Evolutionary conservation across 129 eudicot species (phyloP).

Genomic region (Escallonia rubra): DNA sequence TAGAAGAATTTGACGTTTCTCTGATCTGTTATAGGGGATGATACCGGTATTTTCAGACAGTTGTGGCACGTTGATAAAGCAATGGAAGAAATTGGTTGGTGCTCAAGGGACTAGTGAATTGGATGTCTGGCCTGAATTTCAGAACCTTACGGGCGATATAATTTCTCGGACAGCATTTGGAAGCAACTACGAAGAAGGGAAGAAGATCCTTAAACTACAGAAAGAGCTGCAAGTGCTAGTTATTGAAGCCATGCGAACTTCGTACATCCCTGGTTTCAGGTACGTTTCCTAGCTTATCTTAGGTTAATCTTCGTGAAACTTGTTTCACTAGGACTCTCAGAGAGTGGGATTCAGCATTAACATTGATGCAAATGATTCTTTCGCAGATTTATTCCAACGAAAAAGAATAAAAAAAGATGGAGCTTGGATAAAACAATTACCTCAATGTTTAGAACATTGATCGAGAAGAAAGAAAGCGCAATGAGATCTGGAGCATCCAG

Average conservation of each 20-base stretch:
- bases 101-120: constrained; percentile 27
- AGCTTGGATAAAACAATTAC: constrained; percentile 33
- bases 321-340: background rate
- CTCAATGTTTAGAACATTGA: constrained; percentile 32
- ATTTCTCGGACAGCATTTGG: constrained; percentile 53
- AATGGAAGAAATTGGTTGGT: constrained; percentile 26
- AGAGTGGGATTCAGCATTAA: background rate
- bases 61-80: constrained; percentile 17
- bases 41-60: constrained; percentile 23
- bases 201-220: constrained; percentile 36
- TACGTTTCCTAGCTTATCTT: background rate
- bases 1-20: constrained; percentile 1
- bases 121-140: constrained; percentile 46
- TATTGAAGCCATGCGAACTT: constrained; percentile 29
- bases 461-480: constrained; percentile 25
- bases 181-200: constrained; percentile 49
- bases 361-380: background rate
- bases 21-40: constrained; percentile 26
- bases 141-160: constrained; percentile 33
- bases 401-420: constrained; percentile 36
- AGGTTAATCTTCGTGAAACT: background rate
- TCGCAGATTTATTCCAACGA: constrained; percentile 50
- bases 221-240: constrained; percentile 31
- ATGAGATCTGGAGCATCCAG: constrained; percentile 19
- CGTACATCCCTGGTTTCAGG: constrained; percentile 56